Base-by-base conservation (phyloP, 177 flowering plant species). In the Tripterygium wilfordii region DNA sequence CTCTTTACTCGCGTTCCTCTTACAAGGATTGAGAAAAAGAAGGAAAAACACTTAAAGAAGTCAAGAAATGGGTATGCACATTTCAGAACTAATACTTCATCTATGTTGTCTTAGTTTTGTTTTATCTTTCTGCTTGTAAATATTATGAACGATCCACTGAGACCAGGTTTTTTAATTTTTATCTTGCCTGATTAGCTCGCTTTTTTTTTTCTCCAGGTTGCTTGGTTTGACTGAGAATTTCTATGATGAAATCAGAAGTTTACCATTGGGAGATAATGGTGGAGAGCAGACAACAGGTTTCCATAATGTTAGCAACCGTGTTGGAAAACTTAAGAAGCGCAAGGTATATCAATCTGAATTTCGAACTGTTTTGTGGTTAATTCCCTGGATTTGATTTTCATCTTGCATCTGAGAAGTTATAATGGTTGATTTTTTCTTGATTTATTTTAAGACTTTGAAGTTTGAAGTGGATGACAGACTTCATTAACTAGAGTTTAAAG, bases 1-100 rank as follows among this genome's bases (percentile, higher is more conserved):
- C 76, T 68, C 16, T 88, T 88, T 29, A 74, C 62, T 27, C 96
- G 98, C 61, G 88, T 77, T 57, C 88, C 92, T 43, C 49, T 83
- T 38, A 71, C 96, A 8, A 91, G 61, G 65, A 46, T 39, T 60
- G 96, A 88, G 53, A 91, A 78, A 51, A 73, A 70, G 82, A 67
- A 47, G 65, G 75, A 75, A 55, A 88, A 85, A 41, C 78, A 74
- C 55, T 60, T 91, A 58, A 62, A 53, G 60, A 59, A 59, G 19
- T 64, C 63, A 25, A 59, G 64, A 49, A 54, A 82, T 55, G 96
- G 96, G 96, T 87, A 75, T 51, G 76, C 15, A 41, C 39, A 8
- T 3, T 56, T 44, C 21, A 33, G 18, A 16, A 26, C 49, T 24
- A 28, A 6, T 22, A 25, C 40, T 32, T 21, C 2, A 21, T 1